These are phyloP conservation scores for Gymnopus androsaceus DNA, from an alignment of 1,284 basidiomycete genomes.

Conservation along the genomic window DNA sequence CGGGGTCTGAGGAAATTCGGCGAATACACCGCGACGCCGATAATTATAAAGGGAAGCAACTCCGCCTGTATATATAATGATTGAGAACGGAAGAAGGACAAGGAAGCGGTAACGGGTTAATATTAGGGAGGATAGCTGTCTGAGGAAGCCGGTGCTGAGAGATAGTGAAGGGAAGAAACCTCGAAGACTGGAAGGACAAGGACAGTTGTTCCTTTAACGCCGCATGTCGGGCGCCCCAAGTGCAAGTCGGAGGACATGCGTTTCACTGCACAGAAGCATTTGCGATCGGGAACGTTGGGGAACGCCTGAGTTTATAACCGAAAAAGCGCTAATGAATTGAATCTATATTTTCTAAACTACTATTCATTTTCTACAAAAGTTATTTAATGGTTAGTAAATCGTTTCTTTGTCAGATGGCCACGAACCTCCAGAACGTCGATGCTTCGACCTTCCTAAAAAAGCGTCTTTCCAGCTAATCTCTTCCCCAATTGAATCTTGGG, in stretches of 20 bases:
- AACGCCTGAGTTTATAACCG: too few species aligned
- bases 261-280: too few species aligned
- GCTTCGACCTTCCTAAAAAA: slow-evolving; percentile 17
- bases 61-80: slow-evolving; percentile 72
- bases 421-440: neutral
- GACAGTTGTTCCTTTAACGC: too few species aligned
- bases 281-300: too few species aligned
- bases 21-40: slow-evolving; percentile 83
- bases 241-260: too few species aligned
- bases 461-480: slow-evolving; percentile 25
- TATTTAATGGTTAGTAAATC: too few species aligned
- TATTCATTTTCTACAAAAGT: too few species aligned
- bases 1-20: slow-evolving; percentile 50
- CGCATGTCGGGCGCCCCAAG: too few species aligned
- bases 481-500: slow-evolving; percentile 11
- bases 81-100: slow-evolving; percentile 73
- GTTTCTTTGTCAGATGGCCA: neutral
- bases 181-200: slow-evolving; percentile 8
- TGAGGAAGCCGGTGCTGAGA: slow-evolving; percentile 26
- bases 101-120: slow-evolving; percentile 53
- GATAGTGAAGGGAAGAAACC: slow-evolving; percentile 35
- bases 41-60: slow-evolving; percentile 94
- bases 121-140: slow-evolving; percentile 69
- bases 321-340: too few species aligned
- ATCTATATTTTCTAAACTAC: too few species aligned